Base-by-base conservation (phyloP, 2,329 filamentous ascomycete species). In the Orbilia quercus region DNA sequence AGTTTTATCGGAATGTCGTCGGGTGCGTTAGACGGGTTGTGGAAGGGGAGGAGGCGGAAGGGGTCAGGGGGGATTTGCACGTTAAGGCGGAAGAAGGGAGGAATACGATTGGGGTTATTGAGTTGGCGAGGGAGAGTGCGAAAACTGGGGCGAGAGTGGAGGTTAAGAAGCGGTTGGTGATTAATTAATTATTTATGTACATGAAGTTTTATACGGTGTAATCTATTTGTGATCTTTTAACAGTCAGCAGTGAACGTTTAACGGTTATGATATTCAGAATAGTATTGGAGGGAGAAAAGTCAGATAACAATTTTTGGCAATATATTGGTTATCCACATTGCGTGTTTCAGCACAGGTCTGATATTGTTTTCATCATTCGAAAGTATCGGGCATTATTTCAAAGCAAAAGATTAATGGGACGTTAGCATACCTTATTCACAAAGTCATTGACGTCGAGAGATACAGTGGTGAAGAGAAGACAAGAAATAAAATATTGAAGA, bases 71-170 rank as follows among this genome's bases (percentile, higher is more conserved):
- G 9, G 48, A 70, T 48, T 45, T 75, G 4, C 47, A 70, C 22
- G 47, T 75, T 2, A 77, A 76, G 44, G 64, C 76, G 2, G 74
- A 76, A 51, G 76, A 78, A 59, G 76, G 75, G 25, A 75, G 75
- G 12, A 64, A 75, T 60, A 75, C 76, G 18, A 74, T 78, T 25
- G 64, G 75, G 62, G 44, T 78, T 22, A 62, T 78, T n/a, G 75
- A 77, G 59, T 44, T 75, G 63, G 64, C 76, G 53, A 76, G 60
- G 38, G 70, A 75, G 60, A 78, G 77, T 70, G 72, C 72, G 22
- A 64, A 59, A 44, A 55, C 71, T 44, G 76, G 76, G n/a, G 72
- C 66, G 60, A 66, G 76, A 9, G 47, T 78, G 31, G 69, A 75
- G 36, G 67, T 77, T 28, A 53, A 62, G 36, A 31, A 63, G 22